A percentile compares a stretch with the other conserved stretches of the same genome.
Evolutionary conservation across 371 early-diverging fungal genomes (phyloP).

Genomic region (Nosema granulosis): DNA sequence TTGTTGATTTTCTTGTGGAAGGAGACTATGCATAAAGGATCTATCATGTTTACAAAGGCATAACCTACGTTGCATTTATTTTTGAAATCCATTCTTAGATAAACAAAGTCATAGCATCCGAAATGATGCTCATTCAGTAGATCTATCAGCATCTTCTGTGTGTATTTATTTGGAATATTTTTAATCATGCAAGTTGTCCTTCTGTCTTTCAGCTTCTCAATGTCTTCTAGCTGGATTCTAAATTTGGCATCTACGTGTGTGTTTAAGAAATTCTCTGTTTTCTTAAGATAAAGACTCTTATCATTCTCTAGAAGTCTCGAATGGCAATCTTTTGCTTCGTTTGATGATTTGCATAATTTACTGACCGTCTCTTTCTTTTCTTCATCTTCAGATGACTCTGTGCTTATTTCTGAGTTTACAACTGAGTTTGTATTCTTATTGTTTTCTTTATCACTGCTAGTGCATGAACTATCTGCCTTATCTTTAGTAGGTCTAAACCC

Average conservation of each 20-base stretch:
- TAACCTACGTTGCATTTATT: conserved; percentile 78
- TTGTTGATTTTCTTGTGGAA: conserved; percentile 76
- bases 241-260: neutral
- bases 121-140: conserved; percentile 73
- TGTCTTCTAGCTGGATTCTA: conserved; percentile 37
- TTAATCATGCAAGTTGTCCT: conserved; percentile 81
- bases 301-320: too few species aligned
- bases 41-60: conserved; percentile 80
- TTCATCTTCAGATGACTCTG: too few species aligned
- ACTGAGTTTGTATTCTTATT: too few species aligned
- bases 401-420: too few species aligned
- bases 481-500: too few species aligned
- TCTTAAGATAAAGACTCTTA: too few species aligned
- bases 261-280: too few species aligned
- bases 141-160: conserved; percentile 74
- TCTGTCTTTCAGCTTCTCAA: conserved; percentile 68
- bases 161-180: conserved; percentile 82
- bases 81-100: conserved; percentile 80
- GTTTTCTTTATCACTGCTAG: too few species aligned
- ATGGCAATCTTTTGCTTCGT: neutral
- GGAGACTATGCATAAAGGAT: conserved; percentile 69
- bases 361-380: neutral
- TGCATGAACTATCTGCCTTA: too few species aligned
- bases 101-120: conserved; percentile 76
- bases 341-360: neutral